These are phyloP conservation scores for Amborella trichopoda DNA, from an alignment of 164 flowering plant species.

Conservation along the genomic window DNA sequence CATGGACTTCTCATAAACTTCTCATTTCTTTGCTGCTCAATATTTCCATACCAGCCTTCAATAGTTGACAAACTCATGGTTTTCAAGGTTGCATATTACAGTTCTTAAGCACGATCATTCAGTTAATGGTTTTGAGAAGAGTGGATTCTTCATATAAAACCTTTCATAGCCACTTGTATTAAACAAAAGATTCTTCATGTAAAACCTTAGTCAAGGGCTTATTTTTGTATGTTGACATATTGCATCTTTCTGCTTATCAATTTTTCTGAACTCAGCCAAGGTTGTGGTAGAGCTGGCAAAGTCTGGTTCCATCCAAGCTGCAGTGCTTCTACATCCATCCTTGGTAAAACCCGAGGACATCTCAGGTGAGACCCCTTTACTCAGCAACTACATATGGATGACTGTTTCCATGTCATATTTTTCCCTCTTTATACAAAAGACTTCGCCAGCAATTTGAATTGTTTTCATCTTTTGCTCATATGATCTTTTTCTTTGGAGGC, in stretches of 20 bases:
- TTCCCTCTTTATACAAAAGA: too few relatives aligned
- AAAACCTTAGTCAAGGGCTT: not conserved
- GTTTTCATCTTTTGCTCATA: too few relatives aligned
- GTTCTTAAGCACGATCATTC: too few relatives aligned
- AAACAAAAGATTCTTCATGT: not conserved
- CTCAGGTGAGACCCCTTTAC: conserved; percentile 52
- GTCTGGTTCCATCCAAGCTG: conserved; percentile 40
- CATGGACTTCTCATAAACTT: too few relatives aligned
- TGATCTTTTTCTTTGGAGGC: conserved; percentile 10
- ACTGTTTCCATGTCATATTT: not conserved
- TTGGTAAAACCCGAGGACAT: conserved; percentile 54
- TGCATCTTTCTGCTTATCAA: not conserved
- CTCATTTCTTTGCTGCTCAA: too few relatives aligned
- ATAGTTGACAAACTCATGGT: too few relatives aligned
- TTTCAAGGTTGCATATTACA: too few relatives aligned
- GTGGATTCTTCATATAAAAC: too few relatives aligned
- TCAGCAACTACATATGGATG: too few relatives aligned
- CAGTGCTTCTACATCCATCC: conserved; percentile 58
- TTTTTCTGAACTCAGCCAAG: conserved; percentile 33
- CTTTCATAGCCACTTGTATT: not conserved
- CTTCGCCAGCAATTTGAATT: too few relatives aligned
- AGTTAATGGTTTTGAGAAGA: too few relatives aligned
- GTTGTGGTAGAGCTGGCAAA: conserved; percentile 51
- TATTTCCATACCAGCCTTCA: too few relatives aligned
- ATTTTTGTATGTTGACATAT: not conserved